A percentile compares a stretch with the other conserved stretches of the same genome.
Conservation (phyloP, 352 stramenopile species). For the Sclerospora graminicola region DNA sequence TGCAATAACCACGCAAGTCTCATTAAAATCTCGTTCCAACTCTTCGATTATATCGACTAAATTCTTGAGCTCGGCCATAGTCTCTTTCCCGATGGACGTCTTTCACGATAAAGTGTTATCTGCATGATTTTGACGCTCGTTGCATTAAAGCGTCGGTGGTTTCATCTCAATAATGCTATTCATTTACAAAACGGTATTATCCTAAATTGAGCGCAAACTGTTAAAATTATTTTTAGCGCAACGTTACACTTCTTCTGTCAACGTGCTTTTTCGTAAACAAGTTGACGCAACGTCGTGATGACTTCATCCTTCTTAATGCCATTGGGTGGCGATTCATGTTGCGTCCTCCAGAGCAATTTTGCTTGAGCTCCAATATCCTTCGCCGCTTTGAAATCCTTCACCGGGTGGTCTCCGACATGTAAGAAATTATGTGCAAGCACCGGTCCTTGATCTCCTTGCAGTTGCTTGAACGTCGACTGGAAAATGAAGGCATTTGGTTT, state of each 20-base stretch:
- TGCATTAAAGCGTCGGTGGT: background rate
- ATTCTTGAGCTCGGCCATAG: too few species aligned
- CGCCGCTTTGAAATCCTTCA: slow-evolving; percentile 45
- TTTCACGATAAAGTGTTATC: too few species aligned
- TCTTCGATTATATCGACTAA: too few species aligned
- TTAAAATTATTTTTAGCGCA: too few species aligned
- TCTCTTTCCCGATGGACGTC: too few species aligned
- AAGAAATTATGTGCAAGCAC: slow-evolving; percentile 19
- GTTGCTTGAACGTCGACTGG: slow-evolving; percentile 26
- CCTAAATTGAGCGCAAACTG: too few species aligned
- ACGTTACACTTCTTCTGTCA: too few species aligned
- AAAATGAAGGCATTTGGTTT: slow-evolving; percentile 61
- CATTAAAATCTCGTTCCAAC: too few species aligned
- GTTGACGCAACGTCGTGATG: slow-evolving; percentile 22
- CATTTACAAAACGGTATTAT: background rate
- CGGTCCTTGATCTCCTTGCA: slow-evolving; percentile 5
- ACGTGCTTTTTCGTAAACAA: too few species aligned
- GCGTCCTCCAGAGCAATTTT: slow-evolving; percentile 25
- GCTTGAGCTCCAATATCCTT: slow-evolving; percentile 28
- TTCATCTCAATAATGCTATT: background rate
- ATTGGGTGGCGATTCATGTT: background rate
- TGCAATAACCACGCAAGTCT: background rate
- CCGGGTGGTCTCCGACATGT: slow-evolving; percentile 53
- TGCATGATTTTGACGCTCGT: background rate
- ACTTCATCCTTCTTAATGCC: slow-evolving; percentile 11